Conservation (phyloP, 2,329 filamentous ascomycete genomes). For the Bipolaris cookei region DNA sequence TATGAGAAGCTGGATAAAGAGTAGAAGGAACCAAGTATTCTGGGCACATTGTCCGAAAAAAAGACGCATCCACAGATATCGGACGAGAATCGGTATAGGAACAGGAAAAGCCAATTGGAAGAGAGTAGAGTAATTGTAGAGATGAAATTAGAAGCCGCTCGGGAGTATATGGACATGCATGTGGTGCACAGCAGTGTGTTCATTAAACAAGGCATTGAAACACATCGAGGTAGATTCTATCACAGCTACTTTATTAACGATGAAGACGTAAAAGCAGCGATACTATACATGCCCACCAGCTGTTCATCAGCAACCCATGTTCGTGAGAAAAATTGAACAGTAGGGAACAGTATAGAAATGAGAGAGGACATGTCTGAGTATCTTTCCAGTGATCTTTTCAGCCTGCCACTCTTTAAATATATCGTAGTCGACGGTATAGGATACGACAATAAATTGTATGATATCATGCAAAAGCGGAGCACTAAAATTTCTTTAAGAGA, state of each 20-base stretch:
- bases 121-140: not conserved
- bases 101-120: not conserved
- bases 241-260: conserved; percentile 23
- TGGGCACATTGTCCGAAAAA: not conserved
- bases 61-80: not conserved
- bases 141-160: not conserved
- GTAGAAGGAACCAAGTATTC: not conserved
- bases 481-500: conserved; percentile 3
- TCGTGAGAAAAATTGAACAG: conserved; percentile 22
- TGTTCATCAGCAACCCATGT: conserved; percentile 25
- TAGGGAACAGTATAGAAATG: conserved; percentile 20
- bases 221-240: conserved; percentile 14
- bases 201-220: not conserved
- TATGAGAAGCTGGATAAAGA: not conserved
- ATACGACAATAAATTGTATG: conserved; percentile 24
- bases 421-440: conserved; percentile 23
- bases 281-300: conserved; percentile 32
- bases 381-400: conserved; percentile 15
- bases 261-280: conserved; percentile 16
- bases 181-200: not conserved
- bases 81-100: not conserved
- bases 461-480: conserved; percentile 1
- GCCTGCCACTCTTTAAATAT: conserved; percentile 12
- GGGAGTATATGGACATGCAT: not conserved
- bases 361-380: conserved; percentile 19